A percentile compares a stretch with the other conserved stretches of the same genome.
These are phyloP conservation scores for Aureobasidium sp. DNA, from an alignment of 2,329 filamentous ascomycete genomes.

Conservation along the genomic window DNA sequence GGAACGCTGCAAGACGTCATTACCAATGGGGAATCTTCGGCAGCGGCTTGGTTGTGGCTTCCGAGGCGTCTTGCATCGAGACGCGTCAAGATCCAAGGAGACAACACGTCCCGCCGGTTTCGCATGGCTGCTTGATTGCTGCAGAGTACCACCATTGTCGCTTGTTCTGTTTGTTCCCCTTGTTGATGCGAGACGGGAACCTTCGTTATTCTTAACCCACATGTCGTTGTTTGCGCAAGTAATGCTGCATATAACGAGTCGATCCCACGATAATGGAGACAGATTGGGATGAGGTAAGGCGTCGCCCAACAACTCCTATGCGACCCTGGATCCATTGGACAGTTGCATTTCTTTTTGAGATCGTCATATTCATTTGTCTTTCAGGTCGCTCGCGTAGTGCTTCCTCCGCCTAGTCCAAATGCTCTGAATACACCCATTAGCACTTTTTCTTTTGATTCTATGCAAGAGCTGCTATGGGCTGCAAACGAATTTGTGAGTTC, in stretches of 20 bases:
- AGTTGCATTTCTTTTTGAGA: background rate
- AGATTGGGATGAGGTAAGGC: conserved; percentile 45
- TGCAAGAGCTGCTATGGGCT: conserved; percentile 85
- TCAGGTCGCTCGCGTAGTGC: conserved; percentile 71
- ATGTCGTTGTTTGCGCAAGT: conserved; percentile 15
- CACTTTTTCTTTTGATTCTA: conserved; percentile 80
- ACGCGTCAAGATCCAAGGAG: conserved; percentile 11
- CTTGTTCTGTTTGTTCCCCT: conserved; percentile 10
- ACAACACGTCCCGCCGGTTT: conserved; percentile 10
- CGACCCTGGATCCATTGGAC: background rate
- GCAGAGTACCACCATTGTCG: conserved; percentile 1
- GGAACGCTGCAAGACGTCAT: background rate
- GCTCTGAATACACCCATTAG: conserved; percentile 61
- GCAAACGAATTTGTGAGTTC: conserved; percentile 77
- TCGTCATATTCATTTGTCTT: conserved; percentile 18
- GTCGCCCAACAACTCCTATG: conserved; percentile 25
- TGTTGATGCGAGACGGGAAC: background rate
- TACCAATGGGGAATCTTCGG: conserved; percentile 8
- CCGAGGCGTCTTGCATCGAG: conserved; percentile 4
- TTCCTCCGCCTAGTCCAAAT: conserved; percentile 69
- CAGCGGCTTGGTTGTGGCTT: background rate
- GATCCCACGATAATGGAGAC: conserved; percentile 38
- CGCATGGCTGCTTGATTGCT: background rate
- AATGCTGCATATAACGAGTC: conserved; percentile 13
- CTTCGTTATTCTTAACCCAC: conserved; percentile 8